Conservation (phyloP, 1,284 basidiomycete species). For the Sphaerobolus stellatus region DNA sequence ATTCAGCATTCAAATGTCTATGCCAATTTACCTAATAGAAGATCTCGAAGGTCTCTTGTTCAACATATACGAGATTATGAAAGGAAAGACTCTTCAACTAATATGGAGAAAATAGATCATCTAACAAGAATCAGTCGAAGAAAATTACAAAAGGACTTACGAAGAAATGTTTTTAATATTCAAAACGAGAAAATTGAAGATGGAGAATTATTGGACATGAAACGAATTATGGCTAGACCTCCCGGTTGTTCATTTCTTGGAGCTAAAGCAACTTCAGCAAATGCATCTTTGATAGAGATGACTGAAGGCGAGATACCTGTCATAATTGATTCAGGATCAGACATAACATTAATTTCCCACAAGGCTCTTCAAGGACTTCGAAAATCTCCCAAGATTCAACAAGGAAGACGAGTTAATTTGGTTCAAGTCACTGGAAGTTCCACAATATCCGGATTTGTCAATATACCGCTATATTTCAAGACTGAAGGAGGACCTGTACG, state of each 20-base stretch:
- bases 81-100: background rate
- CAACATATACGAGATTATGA: background rate
- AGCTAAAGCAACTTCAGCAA: constrained; percentile 9
- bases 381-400: constrained; percentile 10
- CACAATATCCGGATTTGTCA: constrained; percentile 27
- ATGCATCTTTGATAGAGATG: background rate
- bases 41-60: too few relatives aligned
- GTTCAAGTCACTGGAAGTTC: constrained; percentile 27
- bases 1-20: too few relatives aligned
- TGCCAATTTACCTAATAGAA: too few relatives aligned
- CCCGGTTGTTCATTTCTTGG: constrained; percentile 25
- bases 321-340: constrained; percentile 14
- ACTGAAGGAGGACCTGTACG: constrained; percentile 25
- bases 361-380: background rate
- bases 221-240: constrained; percentile 26
- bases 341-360: constrained; percentile 16
- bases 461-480: constrained; percentile 25
- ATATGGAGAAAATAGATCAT: background rate
- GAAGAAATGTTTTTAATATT: too few relatives aligned
- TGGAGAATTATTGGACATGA: constrained; percentile 16
- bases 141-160: too few relatives aligned
- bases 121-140: background rate
- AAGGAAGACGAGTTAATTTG: constrained; percentile 14
- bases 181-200: background rate
- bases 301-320: background rate